These are phyloP conservation scores for Poronia punctata DNA, from an alignment of 495 filamentous ascomycete species.

Conservation along the genomic window DNA sequence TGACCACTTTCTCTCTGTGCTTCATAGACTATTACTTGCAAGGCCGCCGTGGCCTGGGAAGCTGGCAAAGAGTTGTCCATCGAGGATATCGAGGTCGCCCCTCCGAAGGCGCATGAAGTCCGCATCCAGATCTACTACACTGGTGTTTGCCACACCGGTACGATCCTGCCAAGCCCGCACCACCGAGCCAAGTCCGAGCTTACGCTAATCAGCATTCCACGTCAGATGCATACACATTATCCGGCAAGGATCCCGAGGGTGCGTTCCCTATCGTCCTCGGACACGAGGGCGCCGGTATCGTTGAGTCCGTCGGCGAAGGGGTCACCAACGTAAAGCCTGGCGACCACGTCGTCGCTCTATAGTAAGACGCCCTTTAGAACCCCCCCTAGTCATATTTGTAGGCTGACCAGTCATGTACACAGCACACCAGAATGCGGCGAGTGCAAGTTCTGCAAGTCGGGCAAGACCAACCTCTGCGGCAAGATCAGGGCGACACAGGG, in stretches of 20 bases:
- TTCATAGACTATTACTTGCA: conserved; percentile 45
- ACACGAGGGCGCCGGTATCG: conserved; percentile 93
- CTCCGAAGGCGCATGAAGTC: conserved; percentile 91
- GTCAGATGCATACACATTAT: conserved; percentile 95
- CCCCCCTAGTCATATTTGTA: no score
- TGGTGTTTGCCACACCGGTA: conserved; percentile 96
- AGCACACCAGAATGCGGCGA: conserved; percentile 94
- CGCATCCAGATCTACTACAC: conserved; percentile 95
- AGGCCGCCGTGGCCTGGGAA: conserved; percentile 96
- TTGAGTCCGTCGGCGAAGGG: conserved; percentile 94
- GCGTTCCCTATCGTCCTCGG: conserved; percentile 95
- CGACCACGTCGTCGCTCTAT: conserved; percentile 91
- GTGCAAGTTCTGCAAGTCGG: conserved; percentile 99
- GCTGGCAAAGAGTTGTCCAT: conserved; percentile 81
- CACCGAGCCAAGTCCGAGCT: conserved; percentile 19
- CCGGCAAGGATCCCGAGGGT: conserved; percentile 95
- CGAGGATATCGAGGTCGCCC: conserved; percentile 86
- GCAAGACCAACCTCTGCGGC: conserved; percentile 99
- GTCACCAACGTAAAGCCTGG: conserved; percentile 90
- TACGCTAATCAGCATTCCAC: conserved; percentile 13
- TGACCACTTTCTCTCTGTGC: conserved; percentile 6
- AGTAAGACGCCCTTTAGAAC: no score
- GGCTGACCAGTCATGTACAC: conserved; percentile 5
- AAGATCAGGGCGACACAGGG: conserved; percentile 98
- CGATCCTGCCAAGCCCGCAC: conserved; percentile 19